Conservation (phyloP, 805 yeast genomes). For the Candida insectorum region DNA sequence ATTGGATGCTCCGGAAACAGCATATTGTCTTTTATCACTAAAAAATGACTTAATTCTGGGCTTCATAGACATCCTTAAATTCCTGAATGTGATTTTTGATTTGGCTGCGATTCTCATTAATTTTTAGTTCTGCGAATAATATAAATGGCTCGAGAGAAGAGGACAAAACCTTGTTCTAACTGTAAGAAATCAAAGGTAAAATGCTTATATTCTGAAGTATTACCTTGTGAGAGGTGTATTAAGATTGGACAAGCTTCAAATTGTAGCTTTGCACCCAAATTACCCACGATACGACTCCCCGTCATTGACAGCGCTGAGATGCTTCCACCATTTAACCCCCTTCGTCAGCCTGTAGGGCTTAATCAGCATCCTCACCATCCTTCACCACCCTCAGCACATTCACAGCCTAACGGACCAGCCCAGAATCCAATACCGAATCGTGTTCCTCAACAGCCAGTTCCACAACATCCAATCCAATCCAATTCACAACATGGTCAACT, state of each 20-base stretch:
- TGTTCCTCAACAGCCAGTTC: no score
- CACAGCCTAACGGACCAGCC: no score
- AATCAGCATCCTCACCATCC: neutral
- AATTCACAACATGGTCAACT: no score
- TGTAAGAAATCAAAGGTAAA: conserved; percentile 63
- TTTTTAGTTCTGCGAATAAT: neutral
- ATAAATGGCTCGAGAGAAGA: conserved; percentile 32
- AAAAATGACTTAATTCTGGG: conserved; percentile 43
- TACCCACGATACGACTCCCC: conserved; percentile 40
- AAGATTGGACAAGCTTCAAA: conserved; percentile 41
- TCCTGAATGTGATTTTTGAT: no score
- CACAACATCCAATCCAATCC: no score
- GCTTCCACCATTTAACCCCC: neutral
- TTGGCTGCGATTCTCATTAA: neutral
- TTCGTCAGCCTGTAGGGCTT: neutral
- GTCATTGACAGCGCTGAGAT: conserved; percentile 8
- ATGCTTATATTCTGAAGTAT: conserved; percentile 46
- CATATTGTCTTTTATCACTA: conserved; percentile 49
- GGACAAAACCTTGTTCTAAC: conserved; percentile 59
- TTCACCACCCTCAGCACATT: no score
- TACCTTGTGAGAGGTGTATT: conserved; percentile 59
- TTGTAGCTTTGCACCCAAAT: conserved; percentile 56
- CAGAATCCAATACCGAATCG: no score
- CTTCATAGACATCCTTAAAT: conserved; percentile 35
- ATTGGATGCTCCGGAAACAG: conserved; percentile 71